phyloP scores from a whole-genome alignment of 768 basidiomycete species.

The Mycena indigotica region DNA sequence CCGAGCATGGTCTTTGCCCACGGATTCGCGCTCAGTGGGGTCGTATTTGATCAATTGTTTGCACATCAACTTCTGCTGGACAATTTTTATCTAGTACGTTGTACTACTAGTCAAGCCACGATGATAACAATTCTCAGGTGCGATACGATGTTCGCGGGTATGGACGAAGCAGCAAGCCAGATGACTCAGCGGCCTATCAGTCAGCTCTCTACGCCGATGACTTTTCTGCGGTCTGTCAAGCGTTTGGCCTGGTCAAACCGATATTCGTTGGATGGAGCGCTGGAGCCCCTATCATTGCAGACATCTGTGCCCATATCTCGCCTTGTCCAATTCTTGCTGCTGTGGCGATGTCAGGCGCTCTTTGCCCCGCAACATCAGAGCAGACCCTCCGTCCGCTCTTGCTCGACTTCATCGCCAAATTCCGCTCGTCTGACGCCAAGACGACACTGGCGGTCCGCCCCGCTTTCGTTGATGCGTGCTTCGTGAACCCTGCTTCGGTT shows the following conservation, averaged over 20 bases:
- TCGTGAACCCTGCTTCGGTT: background rate
- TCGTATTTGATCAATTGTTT: slow-evolving; percentile 42
- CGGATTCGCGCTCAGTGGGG: slow-evolving; percentile 39
- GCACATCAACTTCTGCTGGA: slow-evolving; percentile 29
- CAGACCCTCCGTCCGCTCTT: background rate
- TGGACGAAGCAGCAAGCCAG: slow-evolving; percentile 37
- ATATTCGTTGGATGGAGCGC: slow-evolving; percentile 33
- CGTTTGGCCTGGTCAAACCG: slow-evolving; percentile 32
- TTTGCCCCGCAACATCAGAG: background rate
- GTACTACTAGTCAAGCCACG: too few relatives aligned
- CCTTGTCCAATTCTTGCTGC: background rate
- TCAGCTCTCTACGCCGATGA: slow-evolving; percentile 36
- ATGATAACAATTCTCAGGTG: too few relatives aligned
- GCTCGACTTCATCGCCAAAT: background rate
- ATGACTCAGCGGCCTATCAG: slow-evolving; percentile 27
- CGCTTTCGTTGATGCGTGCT: background rate
- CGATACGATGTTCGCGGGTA: slow-evolving; percentile 39
- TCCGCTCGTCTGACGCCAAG: background rate
- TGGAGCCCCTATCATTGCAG: background rate
- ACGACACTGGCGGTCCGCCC: background rate
- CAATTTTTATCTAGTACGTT: slow-evolving; percentile 30
- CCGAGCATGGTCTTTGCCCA: slow-evolving; percentile 45
- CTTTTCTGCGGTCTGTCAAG: slow-evolving; percentile 33
- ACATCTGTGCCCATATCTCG: background rate
- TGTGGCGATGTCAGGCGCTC: background rate